A percentile compares a stretch with the other conserved stretches of the same genome.
phyloP scores from a whole-genome alignment of 164 flowering plant genomes.

The Annona squamosa region DNA sequence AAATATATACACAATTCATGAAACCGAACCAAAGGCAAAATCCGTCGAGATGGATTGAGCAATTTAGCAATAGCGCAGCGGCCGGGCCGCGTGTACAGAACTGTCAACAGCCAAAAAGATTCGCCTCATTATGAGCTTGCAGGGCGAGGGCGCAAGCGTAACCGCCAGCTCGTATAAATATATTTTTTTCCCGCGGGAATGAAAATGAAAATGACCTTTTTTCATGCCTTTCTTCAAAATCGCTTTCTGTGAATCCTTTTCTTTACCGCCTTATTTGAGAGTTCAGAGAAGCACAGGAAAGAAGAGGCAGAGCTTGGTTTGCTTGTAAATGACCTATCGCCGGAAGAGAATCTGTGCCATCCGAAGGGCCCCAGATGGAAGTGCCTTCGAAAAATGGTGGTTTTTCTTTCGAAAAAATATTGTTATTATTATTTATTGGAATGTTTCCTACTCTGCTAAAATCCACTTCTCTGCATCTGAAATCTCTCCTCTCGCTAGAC shows the following conservation, averaged over 20 bases:
- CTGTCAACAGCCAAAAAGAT: too few species aligned
- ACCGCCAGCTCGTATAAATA: too few species aligned
- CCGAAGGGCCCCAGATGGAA: constrained; percentile 7
- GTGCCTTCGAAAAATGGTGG: constrained; percentile 11
- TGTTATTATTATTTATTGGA: not conserved
- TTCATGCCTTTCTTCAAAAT: not conserved
- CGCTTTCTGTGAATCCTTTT: too few species aligned
- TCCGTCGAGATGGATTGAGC: too few species aligned
- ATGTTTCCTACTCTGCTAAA: not conserved
- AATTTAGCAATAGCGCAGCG: too few species aligned
- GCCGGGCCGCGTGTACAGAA: too few species aligned
- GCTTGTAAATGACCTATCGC: constrained; percentile 1
- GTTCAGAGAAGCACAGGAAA: not conserved
- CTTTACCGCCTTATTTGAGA: not conserved
- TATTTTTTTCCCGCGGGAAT: not conserved
- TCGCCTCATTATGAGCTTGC: too few species aligned
- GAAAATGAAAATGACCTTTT: not conserved
- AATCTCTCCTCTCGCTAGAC: not conserved
- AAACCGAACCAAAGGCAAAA: too few species aligned
- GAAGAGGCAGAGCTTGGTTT: not conserved
- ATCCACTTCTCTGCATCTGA: not conserved
- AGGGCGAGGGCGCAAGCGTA: too few species aligned
- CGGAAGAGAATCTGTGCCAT: constrained; percentile 7
- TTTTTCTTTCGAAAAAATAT: not conserved
- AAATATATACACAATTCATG: too few species aligned